Conservation (phyloP, 345 rosid genomes). For the Toxicodendron radicans region DNA sequence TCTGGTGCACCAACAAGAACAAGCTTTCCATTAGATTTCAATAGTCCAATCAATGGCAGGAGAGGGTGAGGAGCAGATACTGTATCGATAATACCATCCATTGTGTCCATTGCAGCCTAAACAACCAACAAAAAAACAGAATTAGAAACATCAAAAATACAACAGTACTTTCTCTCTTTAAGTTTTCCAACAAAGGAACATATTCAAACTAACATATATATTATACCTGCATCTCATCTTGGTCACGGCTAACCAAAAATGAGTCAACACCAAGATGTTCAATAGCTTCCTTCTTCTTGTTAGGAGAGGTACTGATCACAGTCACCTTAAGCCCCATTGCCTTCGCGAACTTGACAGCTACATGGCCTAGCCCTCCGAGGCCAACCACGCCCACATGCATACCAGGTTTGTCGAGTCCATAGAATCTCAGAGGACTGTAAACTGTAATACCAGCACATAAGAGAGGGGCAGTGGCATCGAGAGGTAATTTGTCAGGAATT, state of each 20-base stretch:
- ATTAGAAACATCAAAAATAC: background rate
- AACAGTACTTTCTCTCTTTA: no score
- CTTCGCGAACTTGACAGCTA: slow-evolving; percentile 62
- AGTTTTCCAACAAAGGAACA: no score
- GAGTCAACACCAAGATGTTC: slow-evolving; percentile 52
- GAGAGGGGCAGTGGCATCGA: slow-evolving; percentile 36
- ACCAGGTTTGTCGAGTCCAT: slow-evolving; percentile 44
- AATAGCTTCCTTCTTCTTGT: slow-evolving; percentile 54
- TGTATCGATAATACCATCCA: slow-evolving; percentile 67
- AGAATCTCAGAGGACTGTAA: slow-evolving; percentile 60
- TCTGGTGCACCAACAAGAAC: slow-evolving; percentile 51
- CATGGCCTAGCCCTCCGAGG: slow-evolving; percentile 66
- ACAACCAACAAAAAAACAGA: background rate
- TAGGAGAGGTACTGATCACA: slow-evolving; percentile 58
- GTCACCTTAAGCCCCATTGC: slow-evolving; percentile 62
- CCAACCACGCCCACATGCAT: slow-evolving; percentile 66
- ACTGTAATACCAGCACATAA: slow-evolving; percentile 76
- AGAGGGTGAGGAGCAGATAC: slow-evolving; percentile 49
- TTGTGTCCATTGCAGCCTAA: slow-evolving; percentile 19
- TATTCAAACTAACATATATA: no score
- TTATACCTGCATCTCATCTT: slow-evolving; percentile 43
- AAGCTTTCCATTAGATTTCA: slow-evolving; percentile 53
- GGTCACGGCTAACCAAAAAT: slow-evolving; percentile 52
- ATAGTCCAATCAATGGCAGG: slow-evolving; percentile 43
- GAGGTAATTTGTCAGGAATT: background rate